These are phyloP conservation scores for Botrytis aclada DNA, from an alignment of 2,329 filamentous ascomycete genomes.

Conservation along the genomic window DNA sequence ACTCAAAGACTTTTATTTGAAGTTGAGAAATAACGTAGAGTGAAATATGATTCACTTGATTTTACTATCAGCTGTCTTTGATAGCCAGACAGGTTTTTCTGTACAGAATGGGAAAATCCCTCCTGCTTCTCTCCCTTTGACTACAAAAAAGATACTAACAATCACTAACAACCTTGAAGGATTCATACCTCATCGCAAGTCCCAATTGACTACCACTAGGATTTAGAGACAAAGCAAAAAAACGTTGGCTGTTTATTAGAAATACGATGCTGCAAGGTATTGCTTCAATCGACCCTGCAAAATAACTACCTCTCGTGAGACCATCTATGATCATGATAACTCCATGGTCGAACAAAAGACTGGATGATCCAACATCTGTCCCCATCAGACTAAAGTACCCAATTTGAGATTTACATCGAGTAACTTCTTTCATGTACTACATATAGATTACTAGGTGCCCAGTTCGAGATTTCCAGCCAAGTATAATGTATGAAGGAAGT, in stretches of 20 bases:
- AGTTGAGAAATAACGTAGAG: neutral
- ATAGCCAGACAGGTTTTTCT: neutral
- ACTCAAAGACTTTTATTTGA: neutral
- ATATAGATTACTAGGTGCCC: too few relatives aligned
- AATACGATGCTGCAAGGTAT: neutral
- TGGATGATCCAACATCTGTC: neutral
- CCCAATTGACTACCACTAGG: neutral
- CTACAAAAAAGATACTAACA: neutral
- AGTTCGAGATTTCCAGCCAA: accelerated
- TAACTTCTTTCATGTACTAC: neutral
- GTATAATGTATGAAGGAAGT: neutral
- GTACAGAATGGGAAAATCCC: too few relatives aligned
- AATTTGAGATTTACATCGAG: neutral
- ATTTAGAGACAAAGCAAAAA: too few relatives aligned
- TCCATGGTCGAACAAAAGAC: neutral
- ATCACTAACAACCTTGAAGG: neutral
- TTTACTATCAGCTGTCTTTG: neutral
- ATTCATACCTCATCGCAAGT: neutral
- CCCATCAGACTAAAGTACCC: too few relatives aligned
- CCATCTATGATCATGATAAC: neutral
- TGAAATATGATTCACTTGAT: neutral
- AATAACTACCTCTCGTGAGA: neutral
- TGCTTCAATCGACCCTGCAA: neutral
- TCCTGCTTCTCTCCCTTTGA: too few relatives aligned
- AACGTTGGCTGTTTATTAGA: neutral